Evolutionary conservation across 495 filamentous ascomycete species (phyloP), one percentile per base, ranked within the genome.

Genomic region (Hypoxylon intermedium): DNA sequence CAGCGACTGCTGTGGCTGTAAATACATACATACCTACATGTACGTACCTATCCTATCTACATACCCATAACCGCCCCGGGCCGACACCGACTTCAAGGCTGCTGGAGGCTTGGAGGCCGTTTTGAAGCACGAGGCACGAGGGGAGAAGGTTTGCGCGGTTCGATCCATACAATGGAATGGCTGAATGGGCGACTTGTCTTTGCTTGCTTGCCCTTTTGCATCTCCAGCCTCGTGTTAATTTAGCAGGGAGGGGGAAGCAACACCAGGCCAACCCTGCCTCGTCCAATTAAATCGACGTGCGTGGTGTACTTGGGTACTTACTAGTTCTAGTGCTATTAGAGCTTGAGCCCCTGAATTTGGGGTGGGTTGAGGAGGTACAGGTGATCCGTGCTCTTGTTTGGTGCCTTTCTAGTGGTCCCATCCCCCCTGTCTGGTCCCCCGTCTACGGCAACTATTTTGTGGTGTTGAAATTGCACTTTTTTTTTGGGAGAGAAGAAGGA

Each of bases 171-270:
- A 2, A n/a, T 15, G 34, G 5, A 37, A 37, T 13, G 15, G 15
- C 13, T 12, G 11, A 12, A 37, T 13, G n/a, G 5, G n/a, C 15
- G 34, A 5, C 12, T 15, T 37, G 34, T 13, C 34, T 4, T 15
- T 13, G 34, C n/a, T 37, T 37, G n/a, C 1, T 37, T 56, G 9
- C 45, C 37, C 34, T 51, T 52, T 57, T 49, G 36, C 24, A 26
- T 26, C 49, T 65, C 61, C 61, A 65, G 61, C 61, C 61, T 65
- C 61, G 61, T 65, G 61, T 65, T 65, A 65, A 59, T 65, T 65
- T 65, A 15, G 15, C 34, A 37, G n/a, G n/a, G 33, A 24, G 11
- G 61, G 49, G 50, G 43, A 59, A 65, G 36, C 16, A 47, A 15
- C 46, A 31, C 43, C 33, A 30, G 49, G 53, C 16, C 41, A 53